Conservation (phyloP, 1,139 yeast genomes). For the Debaryomyces coudertii region DNA sequence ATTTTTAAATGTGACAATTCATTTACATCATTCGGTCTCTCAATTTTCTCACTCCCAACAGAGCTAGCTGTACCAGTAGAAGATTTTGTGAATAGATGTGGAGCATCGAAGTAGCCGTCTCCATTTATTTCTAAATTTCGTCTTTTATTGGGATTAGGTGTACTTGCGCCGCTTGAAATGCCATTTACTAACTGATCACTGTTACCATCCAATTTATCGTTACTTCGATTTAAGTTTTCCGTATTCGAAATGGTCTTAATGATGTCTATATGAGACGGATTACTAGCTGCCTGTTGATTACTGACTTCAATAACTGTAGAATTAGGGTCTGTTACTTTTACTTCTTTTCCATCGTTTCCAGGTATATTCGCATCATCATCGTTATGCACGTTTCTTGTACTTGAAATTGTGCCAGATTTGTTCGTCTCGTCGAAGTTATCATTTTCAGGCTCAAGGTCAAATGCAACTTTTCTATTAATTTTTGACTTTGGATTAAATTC, state of each 20-base stretch:
- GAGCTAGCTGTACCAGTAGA: conserved; percentile 64
- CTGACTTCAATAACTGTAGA: background rate
- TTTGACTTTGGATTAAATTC: conserved; percentile 45
- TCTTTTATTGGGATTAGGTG: background rate
- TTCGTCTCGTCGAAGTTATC: conserved; percentile 2
- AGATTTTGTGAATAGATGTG: conserved; percentile 48
- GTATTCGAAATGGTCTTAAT: background rate
- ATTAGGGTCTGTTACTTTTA: background rate
- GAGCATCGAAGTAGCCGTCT: conserved; percentile 39
- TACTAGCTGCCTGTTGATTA: background rate
- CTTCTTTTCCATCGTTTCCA: background rate
- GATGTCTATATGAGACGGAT: background rate
- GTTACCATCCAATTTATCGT: background rate
- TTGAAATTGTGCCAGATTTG: background rate
- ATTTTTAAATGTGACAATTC: conserved; percentile 51
- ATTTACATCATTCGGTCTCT: conserved; percentile 25
- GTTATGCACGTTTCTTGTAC: background rate
- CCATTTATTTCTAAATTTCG: conserved; percentile 9
- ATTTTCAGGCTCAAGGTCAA: conserved; percentile 21
- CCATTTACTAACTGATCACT: background rate
- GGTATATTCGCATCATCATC: background rate
- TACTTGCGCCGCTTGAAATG: background rate
- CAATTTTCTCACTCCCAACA: conserved; percentile 22
- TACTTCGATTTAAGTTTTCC: background rate
- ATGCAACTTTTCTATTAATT: conserved; percentile 42